A percentile compares a stretch with the other conserved stretches of the same genome.
phyloP scores from a whole-genome alignment of 768 basidiomycete genomes.

The Boletus rubropictus region DNA sequence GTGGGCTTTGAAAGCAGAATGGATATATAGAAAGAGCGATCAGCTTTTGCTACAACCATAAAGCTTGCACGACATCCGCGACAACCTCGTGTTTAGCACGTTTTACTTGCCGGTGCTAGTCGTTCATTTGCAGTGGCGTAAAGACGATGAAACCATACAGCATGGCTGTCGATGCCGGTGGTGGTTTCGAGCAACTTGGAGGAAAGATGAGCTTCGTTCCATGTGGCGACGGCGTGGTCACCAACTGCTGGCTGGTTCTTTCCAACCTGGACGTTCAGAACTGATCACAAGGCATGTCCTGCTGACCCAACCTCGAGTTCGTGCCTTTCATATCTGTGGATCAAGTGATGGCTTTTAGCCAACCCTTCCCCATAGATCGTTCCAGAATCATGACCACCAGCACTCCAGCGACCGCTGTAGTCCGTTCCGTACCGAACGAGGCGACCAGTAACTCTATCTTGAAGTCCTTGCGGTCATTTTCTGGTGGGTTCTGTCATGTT shows the following conservation, averaged over 20 bases:
- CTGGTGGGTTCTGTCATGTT: neutral
- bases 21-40: conserved; percentile 29
- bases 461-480: neutral
- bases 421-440: neutral
- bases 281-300: conserved; percentile 3
- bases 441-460: neutral
- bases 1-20: conserved; percentile 12
- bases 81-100: conserved; percentile 31
- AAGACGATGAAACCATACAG: conserved; percentile 13
- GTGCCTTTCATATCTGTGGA: conserved; percentile 15
- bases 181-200: neutral
- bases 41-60: conserved; percentile 16
- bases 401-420: neutral
- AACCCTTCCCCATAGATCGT: neutral
- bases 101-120: conserved; percentile 28
- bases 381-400: too few species aligned
- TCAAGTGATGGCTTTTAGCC: conserved; percentile 6
- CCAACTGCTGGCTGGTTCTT: neutral
- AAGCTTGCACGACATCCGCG: conserved; percentile 16
- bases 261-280: neutral
- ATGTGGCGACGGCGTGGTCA: too few species aligned
- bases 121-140: conserved; percentile 20
- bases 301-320: neutral
- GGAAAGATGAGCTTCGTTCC: too few species aligned
- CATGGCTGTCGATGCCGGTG: neutral